Evolutionary conservation across 1,284 basidiomycete species (phyloP), one percentile per base, ranked within the genome.

Genomic region (Ganoderma boninense): DNA sequence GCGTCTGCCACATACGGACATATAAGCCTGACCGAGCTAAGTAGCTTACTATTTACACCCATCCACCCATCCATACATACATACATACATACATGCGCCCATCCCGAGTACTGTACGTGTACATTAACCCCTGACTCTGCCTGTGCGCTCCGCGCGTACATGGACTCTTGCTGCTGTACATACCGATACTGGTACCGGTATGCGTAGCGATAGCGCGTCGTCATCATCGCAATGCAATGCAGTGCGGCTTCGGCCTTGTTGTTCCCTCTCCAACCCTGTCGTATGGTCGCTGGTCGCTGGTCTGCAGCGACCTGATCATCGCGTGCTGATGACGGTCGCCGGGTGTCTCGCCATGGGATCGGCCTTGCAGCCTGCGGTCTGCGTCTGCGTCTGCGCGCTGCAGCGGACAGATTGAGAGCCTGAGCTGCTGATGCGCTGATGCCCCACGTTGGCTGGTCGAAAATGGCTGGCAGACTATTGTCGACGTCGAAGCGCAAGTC

Each of bases 11-110:
- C 35, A 57, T 26, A 10, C 57, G 57, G 57, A 60, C 57, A 14
- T 60, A 5, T 60, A 5, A 40, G 57, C 57, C 35, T 60, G 35
- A 5, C n/a, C 57, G 57, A 60, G 57, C 57, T 59, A 59, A 59
- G 29, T 32, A 32, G 29, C 18, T 60, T 60, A 40, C 20, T 60
- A 60, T 35, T 23, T 40, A 35, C 20, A 2, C 14, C 14, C 29
- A 6, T 14, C 4, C 54, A 56, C 5, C 1, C 57, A 38, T 59
- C 20, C 57, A n/a, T 40, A 10, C 54, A 14, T 56, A 56, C 52
- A 20, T 35, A 32, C 52, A 16, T 29, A 10, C 54, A 32, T 56
- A 14, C n/a, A 32, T n/a, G n/a, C n/a, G n/a, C n/a, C n/a, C n/a
- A n/a, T n/a, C 18, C 20, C 44, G 26, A 56, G 7, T n/a, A 57